These are phyloP conservation scores for Alternaria rosae DNA, from an alignment of 2,329 filamentous ascomycete genomes.

Conservation along the genomic window DNA sequence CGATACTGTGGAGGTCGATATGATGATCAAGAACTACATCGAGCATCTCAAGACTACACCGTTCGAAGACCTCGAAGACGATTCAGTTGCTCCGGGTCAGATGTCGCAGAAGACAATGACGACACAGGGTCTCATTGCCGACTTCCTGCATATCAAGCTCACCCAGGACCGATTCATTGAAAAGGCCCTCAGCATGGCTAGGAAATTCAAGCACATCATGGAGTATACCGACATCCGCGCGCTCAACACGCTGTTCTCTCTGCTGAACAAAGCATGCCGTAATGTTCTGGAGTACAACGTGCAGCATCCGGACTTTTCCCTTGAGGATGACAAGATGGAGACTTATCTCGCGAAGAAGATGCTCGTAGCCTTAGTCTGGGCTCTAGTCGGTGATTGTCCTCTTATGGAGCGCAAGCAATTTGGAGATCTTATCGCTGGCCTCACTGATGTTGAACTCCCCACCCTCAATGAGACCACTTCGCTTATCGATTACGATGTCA, in stretches of 20 bases:
- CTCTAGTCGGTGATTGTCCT: conserved; percentile 93
- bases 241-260: conserved; percentile 90
- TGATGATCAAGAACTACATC: conserved; percentile 94
- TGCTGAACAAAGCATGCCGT: conserved; percentile 91
- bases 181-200: conserved; percentile 77
- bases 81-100: conserved; percentile 69
- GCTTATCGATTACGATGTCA: conserved; percentile 94
- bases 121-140: conserved; percentile 80
- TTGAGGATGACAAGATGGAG: conserved; percentile 90
- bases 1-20: conserved; percentile 89
- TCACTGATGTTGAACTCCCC: conserved; percentile 87
- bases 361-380: conserved; percentile 91
- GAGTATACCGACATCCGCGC: conserved; percentile 92
- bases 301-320: conserved; percentile 90
- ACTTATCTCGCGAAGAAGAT: conserved; percentile 92
- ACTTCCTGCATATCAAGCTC: conserved; percentile 77
- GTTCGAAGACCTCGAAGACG: conserved; percentile 96
- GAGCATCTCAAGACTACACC: conserved; percentile 80
- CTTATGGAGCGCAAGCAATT: conserved; percentile 86
- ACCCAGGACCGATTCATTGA: conserved; percentile 81
- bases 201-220: conserved; percentile 93
- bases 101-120: conserved; percentile 71
- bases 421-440: conserved; percentile 80
- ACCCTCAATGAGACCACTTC: conserved; percentile 79
- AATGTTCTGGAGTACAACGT: conserved; percentile 95